These are phyloP conservation scores for Bolboschoenoplectus hybrid DNA, from an alignment of 202 grass and related monocot species.

Conservation along the genomic window DNA sequence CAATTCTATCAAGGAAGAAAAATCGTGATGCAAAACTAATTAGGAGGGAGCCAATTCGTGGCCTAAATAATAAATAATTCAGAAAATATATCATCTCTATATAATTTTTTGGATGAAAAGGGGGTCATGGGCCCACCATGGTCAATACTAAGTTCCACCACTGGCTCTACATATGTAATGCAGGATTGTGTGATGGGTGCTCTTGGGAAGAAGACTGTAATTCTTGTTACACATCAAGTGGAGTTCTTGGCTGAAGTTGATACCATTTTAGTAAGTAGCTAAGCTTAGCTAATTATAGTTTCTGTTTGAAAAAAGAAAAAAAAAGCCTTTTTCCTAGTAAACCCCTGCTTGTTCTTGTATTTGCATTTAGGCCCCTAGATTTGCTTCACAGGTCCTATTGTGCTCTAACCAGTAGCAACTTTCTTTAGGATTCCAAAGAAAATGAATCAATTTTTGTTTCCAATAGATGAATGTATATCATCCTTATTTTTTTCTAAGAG, in stretches of 20 bases:
- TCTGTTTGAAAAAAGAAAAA: neutral
- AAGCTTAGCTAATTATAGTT: neutral
- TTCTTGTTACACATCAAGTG: conserved; percentile 94
- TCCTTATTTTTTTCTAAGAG: neutral
- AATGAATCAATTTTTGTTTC: neutral
- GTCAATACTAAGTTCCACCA: no score
- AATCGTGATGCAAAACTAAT: no score
- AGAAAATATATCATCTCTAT: no score
- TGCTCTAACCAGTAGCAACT: neutral
- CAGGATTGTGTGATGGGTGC: conserved; percentile 94
- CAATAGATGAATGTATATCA: neutral
- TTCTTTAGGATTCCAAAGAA: neutral
- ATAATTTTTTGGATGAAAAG: no score
- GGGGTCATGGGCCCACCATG: no score
- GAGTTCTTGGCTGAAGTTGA: conserved; percentile 76
- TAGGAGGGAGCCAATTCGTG: no score
- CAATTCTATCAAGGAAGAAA: no score
- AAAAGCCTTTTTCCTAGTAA: neutral
- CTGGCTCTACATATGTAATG: neutral
- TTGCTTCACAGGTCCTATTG: neutral
- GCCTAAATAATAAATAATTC: no score
- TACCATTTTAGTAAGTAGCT: conserved; percentile 64
- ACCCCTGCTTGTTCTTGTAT: neutral
- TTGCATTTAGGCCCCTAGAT: neutral
- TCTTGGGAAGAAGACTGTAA: conserved; percentile 77